Conservation (phyloP, 768 basidiomycete genomes). For the Mycena belliarum region DNA sequence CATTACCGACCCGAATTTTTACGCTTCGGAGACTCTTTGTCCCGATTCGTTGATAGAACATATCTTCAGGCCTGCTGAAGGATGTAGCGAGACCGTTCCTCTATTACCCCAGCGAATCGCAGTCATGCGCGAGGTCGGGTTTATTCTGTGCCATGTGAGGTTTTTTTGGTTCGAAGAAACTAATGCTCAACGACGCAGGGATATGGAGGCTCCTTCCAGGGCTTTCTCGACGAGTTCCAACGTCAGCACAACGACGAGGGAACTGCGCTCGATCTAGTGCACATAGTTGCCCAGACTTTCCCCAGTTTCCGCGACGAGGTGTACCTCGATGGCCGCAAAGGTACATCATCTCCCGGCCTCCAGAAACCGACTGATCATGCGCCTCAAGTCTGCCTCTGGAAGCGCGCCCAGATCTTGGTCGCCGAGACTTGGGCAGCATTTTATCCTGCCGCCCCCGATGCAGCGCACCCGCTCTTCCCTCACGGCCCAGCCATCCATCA, state of each 20-base stretch:
- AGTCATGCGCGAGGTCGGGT: conserved; percentile 78
- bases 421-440: conserved; percentile 94
- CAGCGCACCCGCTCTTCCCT: conserved; percentile 75
- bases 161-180: not conserved
- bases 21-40: conserved; percentile 67
- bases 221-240: conserved; percentile 65
- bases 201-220: conserved; percentile 47
- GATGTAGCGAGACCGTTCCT: conserved; percentile 66
- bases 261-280: conserved; percentile 72
- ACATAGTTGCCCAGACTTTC: conserved; percentile 68
- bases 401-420: conserved; percentile 88
- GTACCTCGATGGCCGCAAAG: conserved; percentile 54
- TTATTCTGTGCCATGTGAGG: conserved; percentile 67
- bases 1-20: conserved; percentile 78
- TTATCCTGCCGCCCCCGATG: conserved; percentile 53
- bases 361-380: not conserved
- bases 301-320: conserved; percentile 77
- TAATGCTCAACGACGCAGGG: not conserved
- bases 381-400: conserved; percentile 75
- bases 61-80: conserved; percentile 63
- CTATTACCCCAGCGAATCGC: conserved; percentile 69
- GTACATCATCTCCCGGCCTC: conserved; percentile 35
- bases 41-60: conserved; percentile 69
- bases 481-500: conserved; percentile 63
- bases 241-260: conserved; percentile 51